phyloP scores from a whole-genome alignment of 345 rosid genomes.

The Citrus unshiu region DNA sequence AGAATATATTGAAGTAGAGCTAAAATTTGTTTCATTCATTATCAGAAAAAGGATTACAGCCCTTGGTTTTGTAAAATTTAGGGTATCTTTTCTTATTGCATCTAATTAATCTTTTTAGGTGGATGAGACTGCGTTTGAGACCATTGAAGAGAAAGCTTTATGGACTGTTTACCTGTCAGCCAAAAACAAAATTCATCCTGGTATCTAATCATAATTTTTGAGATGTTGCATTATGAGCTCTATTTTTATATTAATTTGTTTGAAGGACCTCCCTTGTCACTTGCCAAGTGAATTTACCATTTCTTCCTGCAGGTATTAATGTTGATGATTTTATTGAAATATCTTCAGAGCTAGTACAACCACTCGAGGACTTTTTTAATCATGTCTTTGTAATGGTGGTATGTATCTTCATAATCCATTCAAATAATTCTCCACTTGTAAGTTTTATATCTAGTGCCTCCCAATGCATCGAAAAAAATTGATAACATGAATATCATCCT shows the following conservation, averaged over 20 bases:
- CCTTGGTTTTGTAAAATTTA: background rate
- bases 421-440: background rate
- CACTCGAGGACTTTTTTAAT: conserved; percentile 88
- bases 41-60: background rate
- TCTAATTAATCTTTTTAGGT: conserved; percentile 38
- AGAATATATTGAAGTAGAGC: background rate
- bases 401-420: conserved; percentile 26
- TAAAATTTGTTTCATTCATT: background rate
- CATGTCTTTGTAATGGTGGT: conserved; percentile 98
- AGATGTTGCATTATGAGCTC: background rate
- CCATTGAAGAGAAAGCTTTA: conserved; percentile 65
- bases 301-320: conserved; percentile 49
- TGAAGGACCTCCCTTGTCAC: background rate
- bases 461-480: background rate
- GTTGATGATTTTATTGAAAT: conserved; percentile 70
- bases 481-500: background rate
- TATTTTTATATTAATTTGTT: background rate
- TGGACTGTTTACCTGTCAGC: conserved; percentile 59
- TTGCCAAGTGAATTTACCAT: background rate
- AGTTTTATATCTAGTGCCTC: background rate
- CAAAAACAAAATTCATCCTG: conserved; percentile 54
- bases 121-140: conserved; percentile 76
- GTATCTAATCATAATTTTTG: conserved; percentile 27
- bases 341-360: conserved; percentile 60
- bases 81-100: background rate